Conservation (phyloP, 2,329 filamentous ascomycete genomes). For the Colletotrichum nymphaeae region DNA sequence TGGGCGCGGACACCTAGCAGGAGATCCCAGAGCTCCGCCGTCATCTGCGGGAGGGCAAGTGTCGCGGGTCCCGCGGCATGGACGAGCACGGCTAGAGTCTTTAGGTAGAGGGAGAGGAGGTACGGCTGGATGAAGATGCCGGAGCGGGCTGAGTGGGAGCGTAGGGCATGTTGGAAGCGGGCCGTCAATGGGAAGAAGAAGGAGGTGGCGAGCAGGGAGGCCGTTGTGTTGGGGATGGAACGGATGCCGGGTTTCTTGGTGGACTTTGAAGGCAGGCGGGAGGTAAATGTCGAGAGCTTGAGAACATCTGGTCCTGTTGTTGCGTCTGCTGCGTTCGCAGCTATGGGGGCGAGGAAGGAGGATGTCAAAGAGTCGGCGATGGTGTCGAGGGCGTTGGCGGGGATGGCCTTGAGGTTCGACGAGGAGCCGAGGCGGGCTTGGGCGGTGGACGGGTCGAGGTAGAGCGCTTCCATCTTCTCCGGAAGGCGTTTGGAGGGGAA, state of each 20-base stretch:
- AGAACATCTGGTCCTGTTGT: conserved; percentile 83
- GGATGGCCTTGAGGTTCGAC: conserved; percentile 61
- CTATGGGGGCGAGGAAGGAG: conserved; percentile 83
- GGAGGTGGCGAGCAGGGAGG: conserved; percentile 76
- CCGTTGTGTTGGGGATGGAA: conserved; percentile 80
- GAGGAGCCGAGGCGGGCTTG: conserved; percentile 37
- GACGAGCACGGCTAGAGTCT: conserved; percentile 85
- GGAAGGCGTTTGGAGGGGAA: conserved; percentile 89
- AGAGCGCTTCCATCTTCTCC: conserved; percentile 77
- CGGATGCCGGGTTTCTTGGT: conserved; percentile 55
- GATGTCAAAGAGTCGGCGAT: conserved; percentile 77
- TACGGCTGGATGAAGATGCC: conserved; percentile 78
- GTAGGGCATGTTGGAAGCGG: conserved; percentile 77
- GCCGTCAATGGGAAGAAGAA: conserved; percentile 92
- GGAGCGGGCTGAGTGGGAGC: conserved; percentile 51
- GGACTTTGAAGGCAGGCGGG: conserved; percentile 66
- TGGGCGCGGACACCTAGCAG: conserved; percentile 75
- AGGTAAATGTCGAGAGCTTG: conserved; percentile 91
- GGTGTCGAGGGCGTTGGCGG: conserved; percentile 71
- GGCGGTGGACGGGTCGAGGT: conserved; percentile 53
- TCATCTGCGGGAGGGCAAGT: conserved; percentile 81
- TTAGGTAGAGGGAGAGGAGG: conserved; percentile 82
- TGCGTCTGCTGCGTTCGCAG: conserved; percentile 83
- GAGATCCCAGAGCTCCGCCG: conserved; percentile 85
- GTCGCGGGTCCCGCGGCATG: conserved; percentile 87